Percentiles rank a stretch among this genome's conserved stretches.
phyloP scores from a whole-genome alignment of 768 basidiomycete genomes.

The Hypholoma fasciculare region DNA sequence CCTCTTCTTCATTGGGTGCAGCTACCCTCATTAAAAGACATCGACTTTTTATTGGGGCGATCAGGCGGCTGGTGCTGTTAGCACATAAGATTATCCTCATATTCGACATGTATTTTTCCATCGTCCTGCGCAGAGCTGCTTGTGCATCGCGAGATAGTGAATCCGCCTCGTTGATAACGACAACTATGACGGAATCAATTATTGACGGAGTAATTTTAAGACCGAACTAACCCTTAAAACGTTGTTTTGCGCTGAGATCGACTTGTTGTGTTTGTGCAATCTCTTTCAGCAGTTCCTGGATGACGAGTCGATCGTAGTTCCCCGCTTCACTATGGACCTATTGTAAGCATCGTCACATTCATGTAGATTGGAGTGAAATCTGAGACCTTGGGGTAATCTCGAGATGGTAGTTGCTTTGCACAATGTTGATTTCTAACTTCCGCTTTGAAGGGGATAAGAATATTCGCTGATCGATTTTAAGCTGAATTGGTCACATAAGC shows the following conservation, averaged over 20 bases:
- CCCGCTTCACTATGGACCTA: conserved; percentile 78
- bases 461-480: conserved; percentile 97
- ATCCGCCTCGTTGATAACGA: conserved; percentile 97
- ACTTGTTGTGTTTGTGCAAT: conserved; percentile 99
- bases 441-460: conserved; percentile 93
- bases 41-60: conserved; percentile 94
- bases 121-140: conserved; percentile 93
- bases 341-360: not conserved
- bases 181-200: conserved; percentile 53
- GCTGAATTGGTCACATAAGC: conserved; percentile 40
- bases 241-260: conserved; percentile 90
- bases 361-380: not conserved
- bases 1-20: conserved; percentile 80
- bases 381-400: conserved; percentile 93
- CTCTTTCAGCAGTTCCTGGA: conserved; percentile 96
- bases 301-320: conserved; percentile 91
- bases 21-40: conserved; percentile 94
- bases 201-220: not conserved
- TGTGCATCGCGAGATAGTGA: conserved; percentile 94
- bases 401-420: conserved; percentile 97
- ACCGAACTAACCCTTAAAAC: conserved; percentile 80
- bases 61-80: conserved; percentile 92
- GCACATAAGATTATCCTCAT: conserved; percentile 96
- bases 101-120: conserved; percentile 99
- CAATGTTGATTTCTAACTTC: conserved; percentile 94